Evolutionary conservation across 805 yeast species (phyloP), one percentile per base, ranked within the genome.

Genomic region (Candida endomychidarum): DNA sequence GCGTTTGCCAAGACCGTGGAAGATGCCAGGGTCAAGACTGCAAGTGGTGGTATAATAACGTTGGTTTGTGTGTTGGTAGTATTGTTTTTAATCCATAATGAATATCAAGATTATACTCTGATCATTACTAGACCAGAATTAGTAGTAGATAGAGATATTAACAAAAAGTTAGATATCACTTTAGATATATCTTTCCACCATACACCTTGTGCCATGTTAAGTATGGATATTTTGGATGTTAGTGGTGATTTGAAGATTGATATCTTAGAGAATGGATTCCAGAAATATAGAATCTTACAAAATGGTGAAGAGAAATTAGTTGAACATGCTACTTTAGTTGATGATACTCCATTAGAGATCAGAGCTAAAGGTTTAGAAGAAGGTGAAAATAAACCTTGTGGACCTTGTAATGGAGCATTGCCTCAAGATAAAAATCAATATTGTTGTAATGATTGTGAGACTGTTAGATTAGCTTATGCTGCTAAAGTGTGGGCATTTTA

Each of bases 1-100:
- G 95, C 91, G n/a, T 90, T 91, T 58, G 77, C 95, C 20, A 91
- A 90, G 63, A 86, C 97, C 4, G 90, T 87, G 24, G 98, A 91
- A 56, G 99, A 93, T 60, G 95, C 95, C 7, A 77, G 86, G 37
- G 78, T 93, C 45, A 80, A 85, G 47, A 93, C 99, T 3, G 75
- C 91, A 4, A 74, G 91, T 7, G 99, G 99, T 38, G 99, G 96
- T 2, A 53, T 88, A 19, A 86, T 93, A 54, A 88, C 98, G 2
- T 53, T 93, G 29, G 65, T 78, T 2, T 84, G 96, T 54, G 53
- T 79, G 2, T 37, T 79, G 5, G 69, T 85, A 2, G 81, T 87
- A 12, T 41, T 83, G 16, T 50, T 83, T 38, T 70, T 93, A 45
- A 65, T 89, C 36, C 43, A 81, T 21, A 80, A 80, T 49, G 98